A percentile compares a stretch with the other conserved stretches of the same genome.
Conservation (phyloP, 2,329 filamentous ascomycete species). For the Aquanectria penicillioides region DNA sequence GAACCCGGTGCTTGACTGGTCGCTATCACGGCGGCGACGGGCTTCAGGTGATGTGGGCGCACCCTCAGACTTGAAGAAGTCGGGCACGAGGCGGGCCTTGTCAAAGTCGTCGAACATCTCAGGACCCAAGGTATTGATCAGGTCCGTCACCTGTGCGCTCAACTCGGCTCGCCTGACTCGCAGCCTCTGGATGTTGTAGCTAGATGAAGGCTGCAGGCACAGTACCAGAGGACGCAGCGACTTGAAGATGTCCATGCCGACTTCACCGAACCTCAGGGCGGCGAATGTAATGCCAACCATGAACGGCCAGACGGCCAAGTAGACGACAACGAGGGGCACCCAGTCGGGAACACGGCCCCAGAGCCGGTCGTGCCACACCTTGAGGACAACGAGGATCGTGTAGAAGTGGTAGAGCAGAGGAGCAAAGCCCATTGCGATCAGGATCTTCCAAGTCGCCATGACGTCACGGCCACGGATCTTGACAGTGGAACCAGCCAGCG, state of each 20-base stretch:
- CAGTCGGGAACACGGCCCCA: slow-evolving; percentile 84
- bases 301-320: slow-evolving; percentile 78
- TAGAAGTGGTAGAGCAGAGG: slow-evolving; percentile 87
- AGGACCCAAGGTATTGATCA: slow-evolving; percentile 95
- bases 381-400: slow-evolving; percentile 77
- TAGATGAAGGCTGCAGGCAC: slow-evolving; percentile 84
- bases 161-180: slow-evolving; percentile 77
- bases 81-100: slow-evolving; percentile 73
- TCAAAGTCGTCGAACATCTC: slow-evolving; percentile 99
- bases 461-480: slow-evolving; percentile 91
- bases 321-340: slow-evolving; percentile 82
- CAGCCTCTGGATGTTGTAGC: slow-evolving; percentile 84
- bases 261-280: slow-evolving; percentile 92
- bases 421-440: slow-evolving; percentile 86
- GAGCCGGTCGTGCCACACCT: slow-evolving; percentile 83
- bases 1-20: slow-evolving; percentile 53
- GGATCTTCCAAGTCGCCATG: slow-evolving; percentile 92
- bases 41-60: slow-evolving; percentile 31
- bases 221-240: slow-evolving; percentile 88
- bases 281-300: slow-evolving; percentile 93
- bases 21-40: slow-evolving; percentile 58
- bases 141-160: slow-evolving; percentile 83
- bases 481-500: slow-evolving; percentile 85
- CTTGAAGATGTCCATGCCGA: slow-evolving; percentile 99
- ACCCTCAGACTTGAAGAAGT: slow-evolving; percentile 56